Evolutionary conservation across 2,329 filamentous ascomycete genomes (phyloP).

Genomic region (Botrytis medusae): DNA sequence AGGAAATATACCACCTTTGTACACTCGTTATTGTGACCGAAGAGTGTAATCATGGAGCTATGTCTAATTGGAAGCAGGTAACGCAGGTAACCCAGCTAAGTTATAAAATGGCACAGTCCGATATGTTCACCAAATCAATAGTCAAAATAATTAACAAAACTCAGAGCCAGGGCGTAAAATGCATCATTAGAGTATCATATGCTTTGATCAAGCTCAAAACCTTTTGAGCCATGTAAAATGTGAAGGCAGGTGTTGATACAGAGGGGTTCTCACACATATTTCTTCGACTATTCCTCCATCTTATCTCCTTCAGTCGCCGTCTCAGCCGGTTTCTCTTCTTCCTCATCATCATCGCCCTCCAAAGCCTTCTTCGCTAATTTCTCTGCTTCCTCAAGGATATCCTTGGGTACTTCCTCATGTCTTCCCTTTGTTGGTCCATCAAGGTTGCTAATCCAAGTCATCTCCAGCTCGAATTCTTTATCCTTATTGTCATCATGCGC

Average conservation of each 20-base stretch:
- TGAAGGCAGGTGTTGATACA: constrained; percentile 38
- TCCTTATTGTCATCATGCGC: constrained; percentile 99
- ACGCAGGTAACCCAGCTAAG: neutral
- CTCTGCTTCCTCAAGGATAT: constrained; percentile 88
- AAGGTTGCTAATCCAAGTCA: constrained; percentile 91
- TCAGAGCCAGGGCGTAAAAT: constrained; percentile 9
- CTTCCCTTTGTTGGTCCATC: constrained; percentile 88
- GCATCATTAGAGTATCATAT: constrained; percentile 23
- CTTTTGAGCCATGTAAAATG: constrained; percentile 14
- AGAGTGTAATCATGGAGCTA: neutral
- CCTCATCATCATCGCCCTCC: constrained; percentile 80
- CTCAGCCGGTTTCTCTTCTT: constrained; percentile 65
- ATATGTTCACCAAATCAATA: neutral
- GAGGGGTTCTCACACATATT: constrained; percentile 30
- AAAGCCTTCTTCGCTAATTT: constrained; percentile 86
- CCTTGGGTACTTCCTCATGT: constrained; percentile 91
- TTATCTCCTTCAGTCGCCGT: constrained; percentile 65
- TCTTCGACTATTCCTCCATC: constrained; percentile 76
- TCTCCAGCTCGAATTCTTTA: constrained; percentile 98
- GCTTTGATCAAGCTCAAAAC: constrained; percentile 15
- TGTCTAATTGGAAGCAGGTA: neutral
- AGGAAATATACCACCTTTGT: neutral
- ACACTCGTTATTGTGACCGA: neutral
- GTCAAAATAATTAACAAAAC: neutral
- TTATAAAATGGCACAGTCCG: neutral